Evolutionary conservation across 2,329 filamentous ascomycete species (phyloP).

Genomic region (Blastomyces parvus): DNA sequence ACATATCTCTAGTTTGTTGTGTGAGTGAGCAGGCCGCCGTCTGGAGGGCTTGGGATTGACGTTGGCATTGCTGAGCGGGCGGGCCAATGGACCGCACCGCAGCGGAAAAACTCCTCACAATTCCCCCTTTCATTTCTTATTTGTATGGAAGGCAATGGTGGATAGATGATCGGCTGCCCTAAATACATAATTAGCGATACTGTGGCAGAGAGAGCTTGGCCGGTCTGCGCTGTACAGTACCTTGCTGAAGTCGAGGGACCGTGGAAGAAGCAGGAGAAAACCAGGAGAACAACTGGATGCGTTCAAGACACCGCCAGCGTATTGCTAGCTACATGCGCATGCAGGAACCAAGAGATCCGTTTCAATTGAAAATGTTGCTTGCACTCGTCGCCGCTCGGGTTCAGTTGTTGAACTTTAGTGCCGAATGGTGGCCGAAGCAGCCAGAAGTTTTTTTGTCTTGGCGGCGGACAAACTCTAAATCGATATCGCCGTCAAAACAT

Average conservation of each 20-base stretch:
- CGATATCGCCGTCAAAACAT: conserved; percentile 11
- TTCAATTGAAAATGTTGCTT: not conserved
- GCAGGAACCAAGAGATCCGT: not conserved
- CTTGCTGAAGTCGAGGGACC: not conserved
- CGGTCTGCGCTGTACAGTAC: not conserved
- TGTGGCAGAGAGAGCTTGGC: not conserved
- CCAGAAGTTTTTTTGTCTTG: conserved; percentile 23
- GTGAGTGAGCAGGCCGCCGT: not conserved
- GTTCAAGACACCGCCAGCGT: not conserved
- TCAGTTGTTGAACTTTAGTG: not conserved
- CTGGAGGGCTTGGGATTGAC: not conserved
- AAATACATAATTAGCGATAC: not conserved
- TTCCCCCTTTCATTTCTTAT: conserved; percentile 3
- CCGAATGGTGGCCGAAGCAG: not conserved
- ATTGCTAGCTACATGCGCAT: not conserved
- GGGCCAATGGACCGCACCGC: conserved; percentile 6
- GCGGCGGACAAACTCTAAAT: conserved; percentile 26
- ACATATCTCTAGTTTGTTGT: not conserved
- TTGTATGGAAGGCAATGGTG: not conserved
- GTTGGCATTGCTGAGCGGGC: not conserved
- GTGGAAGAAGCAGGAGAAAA: not conserved
- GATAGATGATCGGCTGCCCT: not conserved
- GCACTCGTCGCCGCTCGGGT: not conserved
- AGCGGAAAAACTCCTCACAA: not conserved
- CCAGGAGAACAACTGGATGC: not conserved